Evolutionary conservation across 2,329 filamentous ascomycete genomes (phyloP).

Genomic region (Colletotrichum somersetense): DNA sequence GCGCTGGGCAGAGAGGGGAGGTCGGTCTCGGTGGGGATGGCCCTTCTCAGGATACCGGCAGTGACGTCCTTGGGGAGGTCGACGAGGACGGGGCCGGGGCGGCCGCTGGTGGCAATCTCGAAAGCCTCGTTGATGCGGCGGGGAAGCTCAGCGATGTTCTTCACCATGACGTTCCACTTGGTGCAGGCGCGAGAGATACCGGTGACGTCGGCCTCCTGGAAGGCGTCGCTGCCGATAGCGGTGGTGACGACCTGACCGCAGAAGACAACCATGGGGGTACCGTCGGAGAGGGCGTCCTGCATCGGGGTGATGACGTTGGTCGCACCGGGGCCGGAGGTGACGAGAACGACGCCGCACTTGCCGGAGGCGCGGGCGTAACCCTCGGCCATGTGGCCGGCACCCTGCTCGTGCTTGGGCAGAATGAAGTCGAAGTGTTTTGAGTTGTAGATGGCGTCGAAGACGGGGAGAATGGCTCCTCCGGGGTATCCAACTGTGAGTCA

Average conservation of each 20-base stretch:
- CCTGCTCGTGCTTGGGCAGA: constrained; percentile 95
- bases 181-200: constrained; percentile 96
- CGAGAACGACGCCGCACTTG: constrained; percentile 93
- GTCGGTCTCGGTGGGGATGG: constrained; percentile 82
- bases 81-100: constrained; percentile 93
- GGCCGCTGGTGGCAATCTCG: constrained; percentile 94
- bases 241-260: constrained; percentile 90
- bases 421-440: constrained; percentile 97
- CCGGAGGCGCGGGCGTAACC: constrained; percentile 95
- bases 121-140: constrained; percentile 97
- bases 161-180: constrained; percentile 99
- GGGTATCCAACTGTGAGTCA: constrained; percentile 80
- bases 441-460: constrained; percentile 99
- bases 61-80: constrained; percentile 98
- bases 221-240: constrained; percentile 94
- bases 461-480: constrained; percentile 94
- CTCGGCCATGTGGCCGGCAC: constrained; percentile 98
- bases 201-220: constrained; percentile 95
- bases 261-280: constrained; percentile 96
- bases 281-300: constrained; percentile 95
- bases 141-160: constrained; percentile 92
- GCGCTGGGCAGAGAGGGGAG: constrained; percentile 87
- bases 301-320: constrained; percentile 98
- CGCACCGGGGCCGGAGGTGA: constrained; percentile 95
- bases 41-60: constrained; percentile 82